Evolutionary conservation across 768 basidiomycete genomes (phyloP).

Genomic region (Cystoderma amianthinum): DNA sequence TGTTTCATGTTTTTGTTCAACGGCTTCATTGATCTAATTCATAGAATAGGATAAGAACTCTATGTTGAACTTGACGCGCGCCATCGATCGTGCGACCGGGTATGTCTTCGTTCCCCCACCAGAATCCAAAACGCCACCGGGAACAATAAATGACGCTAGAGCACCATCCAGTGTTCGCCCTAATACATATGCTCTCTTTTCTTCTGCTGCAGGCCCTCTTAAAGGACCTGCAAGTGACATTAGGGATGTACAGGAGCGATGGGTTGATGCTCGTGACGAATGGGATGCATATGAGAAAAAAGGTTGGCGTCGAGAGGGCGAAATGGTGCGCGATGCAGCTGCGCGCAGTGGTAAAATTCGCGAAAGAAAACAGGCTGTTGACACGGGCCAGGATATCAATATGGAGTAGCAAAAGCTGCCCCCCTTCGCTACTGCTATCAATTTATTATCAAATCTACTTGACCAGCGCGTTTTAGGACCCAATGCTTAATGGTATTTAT

Average conservation of each 20-base stretch:
- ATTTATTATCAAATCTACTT: no score
- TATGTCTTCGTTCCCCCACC: conserved; percentile 74
- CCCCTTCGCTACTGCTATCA: no score
- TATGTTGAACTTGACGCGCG: conserved; percentile 82
- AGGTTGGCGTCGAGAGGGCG: conserved; percentile 75
- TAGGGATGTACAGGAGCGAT: conserved; percentile 85
- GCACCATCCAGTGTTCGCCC: conserved; percentile 40
- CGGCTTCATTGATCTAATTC: neutral
- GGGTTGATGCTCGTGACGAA: conserved; percentile 79
- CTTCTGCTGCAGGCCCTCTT: conserved; percentile 52
- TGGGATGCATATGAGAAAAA: conserved; percentile 78
- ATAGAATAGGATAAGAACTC: conserved; percentile 77
- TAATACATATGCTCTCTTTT: conserved; percentile 64
- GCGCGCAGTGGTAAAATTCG: conserved; percentile 21
- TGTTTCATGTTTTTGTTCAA: conserved; percentile 1
- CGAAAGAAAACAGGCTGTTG: neutral
- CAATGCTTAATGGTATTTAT: no score
- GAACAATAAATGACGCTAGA: conserved; percentile 23
- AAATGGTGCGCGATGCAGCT: conserved; percentile 39
- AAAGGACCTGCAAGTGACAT: conserved; percentile 45
- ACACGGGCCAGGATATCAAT: neutral
- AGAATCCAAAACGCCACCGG: conserved; percentile 23
- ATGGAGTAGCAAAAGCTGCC: no score
- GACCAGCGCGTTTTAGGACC: no score
- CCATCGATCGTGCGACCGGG: conserved; percentile 88